Evolutionary conservation across 345 rosid species (phyloP).

Genomic region (Eutrema japonicum): DNA sequence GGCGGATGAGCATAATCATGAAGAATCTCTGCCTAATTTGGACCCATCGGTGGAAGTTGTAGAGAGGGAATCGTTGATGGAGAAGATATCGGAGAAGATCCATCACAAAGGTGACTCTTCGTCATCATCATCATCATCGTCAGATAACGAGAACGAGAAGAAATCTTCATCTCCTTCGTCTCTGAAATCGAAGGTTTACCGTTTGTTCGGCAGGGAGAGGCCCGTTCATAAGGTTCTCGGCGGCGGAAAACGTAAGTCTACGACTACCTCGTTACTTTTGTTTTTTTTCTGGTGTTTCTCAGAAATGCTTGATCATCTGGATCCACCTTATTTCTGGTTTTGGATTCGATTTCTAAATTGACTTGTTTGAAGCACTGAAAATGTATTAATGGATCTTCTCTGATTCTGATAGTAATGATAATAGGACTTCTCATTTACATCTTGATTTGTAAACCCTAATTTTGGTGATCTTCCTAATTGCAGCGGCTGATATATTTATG

Average conservation of each 20-base stretch:
- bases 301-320: neutral
- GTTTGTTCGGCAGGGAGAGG: conserved; percentile 75
- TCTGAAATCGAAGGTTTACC: conserved; percentile 51
- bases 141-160: conserved; percentile 44
- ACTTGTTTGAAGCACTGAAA: neutral
- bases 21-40: conserved; percentile 16
- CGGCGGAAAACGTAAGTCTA: conserved; percentile 46
- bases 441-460: conserved; percentile 2
- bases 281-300: neutral
- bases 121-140: conserved; percentile 34
- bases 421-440: neutral
- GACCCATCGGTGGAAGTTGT: conserved; percentile 37
- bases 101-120: conserved; percentile 50
- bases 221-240: conserved; percentile 46
- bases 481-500: conserved; percentile 81
- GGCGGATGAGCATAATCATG: conserved; percentile 47
- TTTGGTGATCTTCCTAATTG: conserved; percentile 2
- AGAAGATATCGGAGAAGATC: conserved; percentile 46
- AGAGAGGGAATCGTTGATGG: conserved; percentile 46
- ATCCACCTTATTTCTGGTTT: neutral
- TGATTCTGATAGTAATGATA: neutral
- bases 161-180: conserved; percentile 30
- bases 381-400: conserved; percentile 10
- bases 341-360: neutral
- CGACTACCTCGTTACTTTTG: neutral